Base-by-base conservation (phyloP, 768 basidiomycete species). In the Dioszegia crocea region DNA sequence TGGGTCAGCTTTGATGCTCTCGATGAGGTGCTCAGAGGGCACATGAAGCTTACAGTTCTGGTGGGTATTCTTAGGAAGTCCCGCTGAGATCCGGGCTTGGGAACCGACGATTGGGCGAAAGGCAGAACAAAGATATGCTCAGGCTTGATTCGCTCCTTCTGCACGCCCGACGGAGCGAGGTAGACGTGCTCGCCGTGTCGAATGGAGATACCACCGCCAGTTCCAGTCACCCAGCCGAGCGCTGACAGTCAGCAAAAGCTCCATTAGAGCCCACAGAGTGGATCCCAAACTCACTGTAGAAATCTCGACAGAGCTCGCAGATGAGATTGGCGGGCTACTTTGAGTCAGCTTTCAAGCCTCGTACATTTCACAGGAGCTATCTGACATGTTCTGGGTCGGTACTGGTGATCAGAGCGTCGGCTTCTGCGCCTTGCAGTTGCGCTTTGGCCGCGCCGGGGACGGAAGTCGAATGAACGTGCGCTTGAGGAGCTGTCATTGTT, bases 161-260 rank as follows among this genome's bases (percentile, higher is more conserved):
- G 91, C 1, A 92, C 90, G 2, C 89, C 89, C 50, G 88, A 90
- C 0, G 90, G 89, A 6, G 89, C 88, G 64, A 91, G 87, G 78
- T 84, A 91, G 19, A 90, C 88, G 61, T 85, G 85, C 59, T 89
- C 83, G 14, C 82, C 85, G 41, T 80, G 75, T 19, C 87, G 83
- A 61, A 90, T 89, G 61, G 84, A 85, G 60, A 89, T 88, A 0
- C 88, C 88, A 24, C 79, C 78, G 5, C 89, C 90, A 1, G 91
- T 92, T 16, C 91, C 90, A 2, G 90, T 92, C 1, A 92, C 91
- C 91, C 91, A 92, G 14, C 91, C 91, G 21, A 92, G 82, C 41
- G 74, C 74, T 76, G 31, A 8, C 46, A 45, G 0, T 16, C 10
- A 17, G 11, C 38, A 12, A 16, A 41, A n/a, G n/a, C n/a, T 64